A percentile compares a stretch with the other conserved stretches of the same genome.
Evolutionary conservation across 129 eudicot species (phyloP).

Genomic region (Tagetes erecta): DNA sequence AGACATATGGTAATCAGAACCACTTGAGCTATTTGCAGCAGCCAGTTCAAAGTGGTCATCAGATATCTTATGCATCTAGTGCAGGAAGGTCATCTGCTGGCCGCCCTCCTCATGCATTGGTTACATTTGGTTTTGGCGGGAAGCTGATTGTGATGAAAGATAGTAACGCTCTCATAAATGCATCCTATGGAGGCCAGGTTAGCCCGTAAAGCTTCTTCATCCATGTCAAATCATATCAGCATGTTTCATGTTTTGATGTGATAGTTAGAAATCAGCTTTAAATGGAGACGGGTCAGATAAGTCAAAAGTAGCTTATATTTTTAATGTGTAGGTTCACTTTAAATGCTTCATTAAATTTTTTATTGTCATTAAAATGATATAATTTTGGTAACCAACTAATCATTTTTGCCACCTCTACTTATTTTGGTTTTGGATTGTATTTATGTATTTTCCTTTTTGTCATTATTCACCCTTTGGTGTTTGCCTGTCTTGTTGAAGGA

Average conservation of each 20-base stretch:
- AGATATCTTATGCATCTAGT: slow-evolving; percentile 42
- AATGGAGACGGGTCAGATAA: background rate
- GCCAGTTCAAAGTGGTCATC: slow-evolving; percentile 49
- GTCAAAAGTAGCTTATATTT: background rate
- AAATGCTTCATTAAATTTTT: background rate
- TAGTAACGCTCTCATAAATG: slow-evolving; percentile 29
- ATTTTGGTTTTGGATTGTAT: background rate
- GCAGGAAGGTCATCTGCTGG: slow-evolving; percentile 91
- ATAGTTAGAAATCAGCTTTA: background rate
- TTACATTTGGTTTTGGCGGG: slow-evolving; percentile 96
- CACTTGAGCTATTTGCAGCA: slow-evolving; percentile 29
- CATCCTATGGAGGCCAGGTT: slow-evolving; percentile 71
- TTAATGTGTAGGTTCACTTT: background rate
- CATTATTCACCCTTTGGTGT: background rate
- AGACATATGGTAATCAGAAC: slow-evolving; percentile 38
- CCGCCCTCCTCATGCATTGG: slow-evolving; percentile 93
- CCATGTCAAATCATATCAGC: background rate
- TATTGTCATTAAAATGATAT: background rate
- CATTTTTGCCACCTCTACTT: slow-evolving; percentile 7
- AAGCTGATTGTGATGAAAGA: slow-evolving; percentile 85
- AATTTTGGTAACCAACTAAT: background rate
- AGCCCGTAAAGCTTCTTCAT: slow-evolving; percentile 5
- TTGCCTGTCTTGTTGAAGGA: slow-evolving; percentile 49
- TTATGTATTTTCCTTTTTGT: background rate
- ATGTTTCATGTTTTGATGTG: background rate